Percentiles rank a stretch among this genome's conserved stretches.
phyloP scores from a whole-genome alignment of 148 eudicot species.

The Diospyros kaki region DNA sequence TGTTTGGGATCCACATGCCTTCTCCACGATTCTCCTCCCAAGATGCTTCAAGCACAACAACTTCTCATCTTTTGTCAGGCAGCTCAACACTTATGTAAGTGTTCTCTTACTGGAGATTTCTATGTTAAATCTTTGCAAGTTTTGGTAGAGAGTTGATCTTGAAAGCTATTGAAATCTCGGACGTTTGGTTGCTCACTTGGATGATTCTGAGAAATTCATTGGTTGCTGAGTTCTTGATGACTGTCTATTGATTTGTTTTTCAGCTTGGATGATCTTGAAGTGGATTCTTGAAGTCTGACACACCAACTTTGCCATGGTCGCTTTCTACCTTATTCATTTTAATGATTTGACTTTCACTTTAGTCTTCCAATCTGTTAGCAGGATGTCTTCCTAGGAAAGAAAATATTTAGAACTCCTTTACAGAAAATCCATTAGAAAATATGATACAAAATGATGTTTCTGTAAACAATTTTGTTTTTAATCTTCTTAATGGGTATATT shows the following conservation, averaged over 20 bases:
- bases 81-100: constrained; percentile 96
- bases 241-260: constrained; percentile 5
- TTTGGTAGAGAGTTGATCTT: not conserved
- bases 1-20: constrained; percentile 85
- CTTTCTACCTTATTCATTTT: constrained; percentile 3
- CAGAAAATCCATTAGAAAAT: no score
- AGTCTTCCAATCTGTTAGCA: not conserved
- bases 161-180: no score
- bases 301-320: constrained; percentile 8
- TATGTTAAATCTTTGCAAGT: not conserved
- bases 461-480: no score
- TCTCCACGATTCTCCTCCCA: constrained; percentile 63
- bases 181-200: not conserved
- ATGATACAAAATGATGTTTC: no score
- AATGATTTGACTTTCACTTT: not conserved
- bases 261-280: constrained; percentile 17
- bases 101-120: not conserved
- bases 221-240: not conserved
- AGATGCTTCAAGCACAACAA: constrained; percentile 82
- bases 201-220: not conserved
- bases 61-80: constrained; percentile 92
- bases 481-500: no score
- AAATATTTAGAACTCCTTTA: no score
- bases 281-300: constrained; percentile 2
- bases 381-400: no score